Evolutionary conservation across 2,329 filamentous ascomycete species (phyloP).

Genomic region (Zasmidium citrigriseum): DNA sequence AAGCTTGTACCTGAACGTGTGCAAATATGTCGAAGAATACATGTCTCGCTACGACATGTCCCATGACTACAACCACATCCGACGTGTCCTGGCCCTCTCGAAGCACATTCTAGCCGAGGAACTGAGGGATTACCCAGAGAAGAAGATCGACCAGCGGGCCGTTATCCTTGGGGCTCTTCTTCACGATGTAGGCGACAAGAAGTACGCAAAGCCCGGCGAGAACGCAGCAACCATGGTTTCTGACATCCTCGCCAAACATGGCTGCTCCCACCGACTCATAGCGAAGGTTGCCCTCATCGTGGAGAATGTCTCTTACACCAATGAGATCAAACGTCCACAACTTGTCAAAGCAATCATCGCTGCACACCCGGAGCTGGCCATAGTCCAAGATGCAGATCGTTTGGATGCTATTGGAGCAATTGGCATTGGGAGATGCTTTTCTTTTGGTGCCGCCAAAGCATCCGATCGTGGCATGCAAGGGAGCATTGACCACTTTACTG

Average conservation of each 20-base stretch:
- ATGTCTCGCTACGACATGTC: conserved; percentile 81
- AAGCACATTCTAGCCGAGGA: conserved; percentile 59
- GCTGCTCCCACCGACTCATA: conserved; percentile 61
- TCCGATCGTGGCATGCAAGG: conserved; percentile 57
- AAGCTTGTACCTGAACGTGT: conserved; percentile 38
- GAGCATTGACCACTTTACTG: conserved; percentile 73
- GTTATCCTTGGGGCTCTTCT: conserved; percentile 53
- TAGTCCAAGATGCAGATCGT: conserved; percentile 90
- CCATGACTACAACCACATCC: conserved; percentile 84
- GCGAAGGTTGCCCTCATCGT: conserved; percentile 70
- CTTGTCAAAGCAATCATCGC: conserved; percentile 63
- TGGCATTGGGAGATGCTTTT: conserved; percentile 77
- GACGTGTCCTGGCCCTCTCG: conserved; percentile 74
- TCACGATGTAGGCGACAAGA: conserved; percentile 88
- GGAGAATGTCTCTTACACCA: conserved; percentile 74
- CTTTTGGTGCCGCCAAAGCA: conserved; percentile 68
- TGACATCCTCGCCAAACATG: conserved; percentile 57
- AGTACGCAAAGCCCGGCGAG: conserved; percentile 60
- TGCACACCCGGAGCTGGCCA: conserved; percentile 70
- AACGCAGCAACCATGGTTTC: conserved; percentile 61
- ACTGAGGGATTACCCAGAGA: conserved; percentile 22
- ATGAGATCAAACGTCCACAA: conserved; percentile 67
- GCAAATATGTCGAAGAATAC: conserved; percentile 66
- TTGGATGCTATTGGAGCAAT: conserved; percentile 89
- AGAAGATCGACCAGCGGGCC: conserved; percentile 29